These are phyloP conservation scores for Coniochaeta sp. DNA, from an alignment of 2,329 filamentous ascomycete genomes.

Conservation along the genomic window DNA sequence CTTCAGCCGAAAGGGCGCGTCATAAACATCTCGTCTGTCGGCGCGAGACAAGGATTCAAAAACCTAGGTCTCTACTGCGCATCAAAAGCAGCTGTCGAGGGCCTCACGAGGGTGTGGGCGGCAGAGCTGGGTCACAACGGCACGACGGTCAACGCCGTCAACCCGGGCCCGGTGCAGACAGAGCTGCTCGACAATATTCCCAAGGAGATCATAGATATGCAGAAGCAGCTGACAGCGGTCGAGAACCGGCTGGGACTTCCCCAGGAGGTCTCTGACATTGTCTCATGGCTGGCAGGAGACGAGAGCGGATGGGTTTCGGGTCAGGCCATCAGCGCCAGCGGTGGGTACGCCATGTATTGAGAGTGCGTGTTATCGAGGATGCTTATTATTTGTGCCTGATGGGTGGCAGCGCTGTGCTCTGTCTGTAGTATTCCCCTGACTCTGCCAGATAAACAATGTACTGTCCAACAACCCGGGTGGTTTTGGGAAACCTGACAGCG, in stretches of 20 bases:
- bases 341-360: constrained; percentile 26
- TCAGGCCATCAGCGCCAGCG: constrained; percentile 48
- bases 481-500: too few relatives aligned
- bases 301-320: constrained; percentile 44
- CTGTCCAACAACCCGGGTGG: too few relatives aligned
- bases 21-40: constrained; percentile 53
- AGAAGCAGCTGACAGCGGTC: constrained; percentile 43
- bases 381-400: too few relatives aligned
- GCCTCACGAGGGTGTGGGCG: constrained; percentile 51
- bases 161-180: constrained; percentile 50
- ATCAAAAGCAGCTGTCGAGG: constrained; percentile 54
- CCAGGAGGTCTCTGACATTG: constrained; percentile 48
- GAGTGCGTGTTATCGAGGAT: neutral
- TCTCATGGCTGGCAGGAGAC: constrained; percentile 45
- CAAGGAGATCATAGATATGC: constrained; percentile 36
- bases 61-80: constrained; percentile 43
- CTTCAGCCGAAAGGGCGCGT: constrained; percentile 39
- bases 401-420: too few relatives aligned
- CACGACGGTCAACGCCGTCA: constrained; percentile 54
- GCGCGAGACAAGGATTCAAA: constrained; percentile 36
- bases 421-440: too few relatives aligned
- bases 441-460: too few relatives aligned
- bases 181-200: constrained; percentile 50
- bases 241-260: constrained; percentile 41
- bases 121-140: constrained; percentile 47